phyloP scores from a whole-genome alignment of 2,329 filamentous ascomycete species.

The Nemania sp. region DNA sequence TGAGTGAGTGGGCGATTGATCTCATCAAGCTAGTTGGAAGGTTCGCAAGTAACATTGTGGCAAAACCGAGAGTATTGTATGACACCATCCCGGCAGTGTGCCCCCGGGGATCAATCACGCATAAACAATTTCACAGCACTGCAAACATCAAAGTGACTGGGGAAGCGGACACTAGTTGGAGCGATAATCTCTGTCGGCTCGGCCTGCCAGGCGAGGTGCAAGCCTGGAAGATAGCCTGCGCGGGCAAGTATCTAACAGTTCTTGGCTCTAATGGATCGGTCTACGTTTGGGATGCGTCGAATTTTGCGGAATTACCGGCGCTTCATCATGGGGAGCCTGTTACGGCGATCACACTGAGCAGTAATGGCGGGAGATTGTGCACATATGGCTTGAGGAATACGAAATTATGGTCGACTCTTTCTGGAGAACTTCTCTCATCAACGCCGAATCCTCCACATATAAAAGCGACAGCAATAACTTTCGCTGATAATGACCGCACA shows the following conservation, averaged over 20 bases:
- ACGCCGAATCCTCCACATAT: not conserved
- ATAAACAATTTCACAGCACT: not conserved
- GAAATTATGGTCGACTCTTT: constrained; percentile 15
- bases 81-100: constrained; percentile 1
- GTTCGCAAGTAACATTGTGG: constrained; percentile 10
- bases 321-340: constrained; percentile 4
- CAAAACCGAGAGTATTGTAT: constrained; percentile 4
- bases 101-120: not conserved
- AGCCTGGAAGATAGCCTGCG: constrained; percentile 10
- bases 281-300: constrained; percentile 1
- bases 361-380: constrained; percentile 13
- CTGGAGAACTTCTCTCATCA: constrained; percentile 10
- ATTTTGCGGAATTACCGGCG: not conserved
- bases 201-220: constrained; percentile 12
- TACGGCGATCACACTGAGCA: constrained; percentile 7
- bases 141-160: not conserved
- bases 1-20: constrained; percentile 21
- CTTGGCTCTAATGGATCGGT: constrained; percentile 3
- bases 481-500: not conserved
- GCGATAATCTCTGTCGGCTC: constrained; percentile 19
- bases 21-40: constrained; percentile 19
- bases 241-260: constrained; percentile 14
- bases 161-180: constrained; percentile 6
- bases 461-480: not conserved
- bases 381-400: constrained; percentile 19